Evolutionary conservation across 1,284 basidiomycete species (phyloP), one percentile per base, ranked within the genome.

Genomic region (Earliella scabrosa): DNA sequence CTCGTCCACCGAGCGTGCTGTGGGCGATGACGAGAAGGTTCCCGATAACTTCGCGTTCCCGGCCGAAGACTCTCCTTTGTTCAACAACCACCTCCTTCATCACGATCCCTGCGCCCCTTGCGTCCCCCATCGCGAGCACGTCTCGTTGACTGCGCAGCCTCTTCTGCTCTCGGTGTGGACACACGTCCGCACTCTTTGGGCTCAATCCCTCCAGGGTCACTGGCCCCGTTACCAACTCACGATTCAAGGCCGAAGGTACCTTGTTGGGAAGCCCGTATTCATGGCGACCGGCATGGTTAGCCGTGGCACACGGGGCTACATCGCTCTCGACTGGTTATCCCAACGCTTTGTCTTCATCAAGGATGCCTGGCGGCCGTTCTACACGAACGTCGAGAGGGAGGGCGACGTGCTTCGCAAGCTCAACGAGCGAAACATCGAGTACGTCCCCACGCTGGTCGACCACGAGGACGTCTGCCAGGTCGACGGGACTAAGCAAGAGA

Each of bases 321-420:
- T 58, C 39, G 56, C 52, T 1, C 32, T 52, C 18, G 58, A 59
- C 24, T 35, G 44, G 32, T 10, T 26, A 21, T 27, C 24, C 10
- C 23, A 43, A 4, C 29, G 32, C 18, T 45, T 59, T 11, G 53
- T 52, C 8, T 52, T 38, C 36, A 27, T 59, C 0, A 55, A 59
- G 50, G 58, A 59, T 45, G 39, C 35, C 6, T 59, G 58, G 58
- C 38, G 58, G 20, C 40, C 45, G 3, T 52, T 13, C 48, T 54
- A 50, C 31, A 32, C 5, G 9, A 44, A 23, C 11, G 27, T 54
- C 13, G 45, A 54, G 20, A 31, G 31, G n/a, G 56, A 58, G 32
- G 56, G 56, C 14, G 16, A 3, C 21, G 41, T 52, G 14, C 41
- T 57, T 3, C 14, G 21, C 6, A 32, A 26, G 21, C 29, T 57